Percentiles rank a stretch among this genome's conserved stretches.
Evolutionary conservation across 305 asterid genomes (phyloP).

Genomic region (Lippia alba): DNA sequence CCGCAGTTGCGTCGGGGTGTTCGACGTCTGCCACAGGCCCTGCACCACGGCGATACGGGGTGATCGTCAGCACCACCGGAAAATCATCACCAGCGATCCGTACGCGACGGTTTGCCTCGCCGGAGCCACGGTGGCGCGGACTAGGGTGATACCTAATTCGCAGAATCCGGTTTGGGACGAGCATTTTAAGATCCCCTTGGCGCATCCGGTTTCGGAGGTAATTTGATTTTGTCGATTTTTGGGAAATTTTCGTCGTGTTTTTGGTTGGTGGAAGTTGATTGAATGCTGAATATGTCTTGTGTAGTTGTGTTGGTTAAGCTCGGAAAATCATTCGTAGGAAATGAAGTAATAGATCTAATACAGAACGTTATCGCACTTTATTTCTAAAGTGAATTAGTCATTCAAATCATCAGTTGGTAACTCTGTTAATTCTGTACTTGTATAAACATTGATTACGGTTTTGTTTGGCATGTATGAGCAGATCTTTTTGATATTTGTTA

Average conservation of each 20-base stretch:
- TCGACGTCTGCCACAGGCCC: conserved; percentile 63
- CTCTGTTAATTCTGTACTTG: background rate
- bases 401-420: background rate
- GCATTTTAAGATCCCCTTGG: conserved; percentile 77
- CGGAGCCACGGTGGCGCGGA: conserved; percentile 88
- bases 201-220: conserved; percentile 86
- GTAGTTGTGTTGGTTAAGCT: background rate
- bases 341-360: background rate
- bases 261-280: background rate
- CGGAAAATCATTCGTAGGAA: background rate
- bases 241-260: background rate
- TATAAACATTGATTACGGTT: background rate
- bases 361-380: background rate
- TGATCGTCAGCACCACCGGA: conserved; percentile 45
- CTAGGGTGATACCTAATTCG: conserved; percentile 83
- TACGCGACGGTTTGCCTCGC: conserved; percentile 81
- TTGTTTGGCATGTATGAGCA: background rate
- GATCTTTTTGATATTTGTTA: background rate
- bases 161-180: conserved; percentile 90
- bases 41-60: conserved; percentile 28
- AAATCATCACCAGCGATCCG: conserved; percentile 92
- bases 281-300: background rate
- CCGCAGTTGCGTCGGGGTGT: conserved; percentile 70
- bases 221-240: background rate
- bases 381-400: background rate